Conservation (phyloP, 2,329 filamentous ascomycete species). For the Conoideocrella luteorostrata region DNA sequence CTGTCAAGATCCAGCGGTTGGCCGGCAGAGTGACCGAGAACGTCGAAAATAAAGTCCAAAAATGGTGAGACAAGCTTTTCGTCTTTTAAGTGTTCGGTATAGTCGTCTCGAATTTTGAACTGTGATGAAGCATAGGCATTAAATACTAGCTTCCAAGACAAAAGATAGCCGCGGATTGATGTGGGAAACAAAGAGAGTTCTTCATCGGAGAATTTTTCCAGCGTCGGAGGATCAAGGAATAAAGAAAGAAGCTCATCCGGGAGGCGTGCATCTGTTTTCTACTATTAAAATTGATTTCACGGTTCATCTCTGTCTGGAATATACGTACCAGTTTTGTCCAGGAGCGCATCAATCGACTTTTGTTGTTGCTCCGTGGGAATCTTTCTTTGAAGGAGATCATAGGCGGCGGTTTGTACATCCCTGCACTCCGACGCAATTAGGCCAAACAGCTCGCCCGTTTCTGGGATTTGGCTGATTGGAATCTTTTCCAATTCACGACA, state of each 20-base stretch:
- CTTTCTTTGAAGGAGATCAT: conserved; percentile 71
- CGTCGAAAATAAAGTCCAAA: conserved; percentile 74
- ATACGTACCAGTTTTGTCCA: conserved; percentile 56
- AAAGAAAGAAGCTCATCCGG: conserved; percentile 82
- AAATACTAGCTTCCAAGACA: conserved; percentile 87
- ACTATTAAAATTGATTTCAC: neutral
- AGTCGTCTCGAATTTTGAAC: conserved; percentile 75
- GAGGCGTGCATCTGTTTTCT: conserved; percentile 51
- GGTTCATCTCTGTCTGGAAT: neutral
- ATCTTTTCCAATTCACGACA: conserved; percentile 62
- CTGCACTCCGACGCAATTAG: conserved; percentile 70
- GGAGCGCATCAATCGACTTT: conserved; percentile 67
- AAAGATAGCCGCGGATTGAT: conserved; percentile 68
- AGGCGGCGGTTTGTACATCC: conserved; percentile 73
- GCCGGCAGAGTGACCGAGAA: conserved; percentile 71
- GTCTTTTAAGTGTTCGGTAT: conserved; percentile 71
- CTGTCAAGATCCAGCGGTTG: conserved; percentile 69
- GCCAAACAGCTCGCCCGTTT: conserved; percentile 64
- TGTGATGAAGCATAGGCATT: conserved; percentile 75
- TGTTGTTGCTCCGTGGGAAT: conserved; percentile 75
- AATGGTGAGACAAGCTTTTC: conserved; percentile 62
- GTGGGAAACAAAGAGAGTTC: conserved; percentile 63
- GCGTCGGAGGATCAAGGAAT: conserved; percentile 68
- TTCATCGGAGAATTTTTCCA: conserved; percentile 60
- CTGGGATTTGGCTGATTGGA: conserved; percentile 53